Evolutionary conservation across 2,329 filamentous ascomycete species (phyloP).

Genomic region (Fusarium mexicanum): DNA sequence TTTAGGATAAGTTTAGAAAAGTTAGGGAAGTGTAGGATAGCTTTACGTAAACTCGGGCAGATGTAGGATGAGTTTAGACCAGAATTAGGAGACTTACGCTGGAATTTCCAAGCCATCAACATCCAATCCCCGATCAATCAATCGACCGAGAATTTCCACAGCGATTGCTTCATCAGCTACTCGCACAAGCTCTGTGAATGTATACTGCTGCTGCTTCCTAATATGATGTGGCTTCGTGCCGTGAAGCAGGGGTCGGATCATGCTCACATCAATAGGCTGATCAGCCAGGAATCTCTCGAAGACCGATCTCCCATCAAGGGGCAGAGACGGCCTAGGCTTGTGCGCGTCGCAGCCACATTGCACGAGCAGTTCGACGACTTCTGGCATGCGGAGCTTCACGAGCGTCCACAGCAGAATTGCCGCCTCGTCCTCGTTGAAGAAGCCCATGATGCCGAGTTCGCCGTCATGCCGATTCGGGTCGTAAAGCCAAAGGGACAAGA

Average conservation of each 20-base stretch:
- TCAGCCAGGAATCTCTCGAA: constrained; percentile 25
- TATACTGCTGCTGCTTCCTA: constrained; percentile 17
- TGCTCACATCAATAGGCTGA: background rate
- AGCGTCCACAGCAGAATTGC: constrained; percentile 16
- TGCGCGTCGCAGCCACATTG: constrained; percentile 21
- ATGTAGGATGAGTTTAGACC: background rate
- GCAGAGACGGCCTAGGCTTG: background rate
- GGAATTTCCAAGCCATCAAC: constrained; percentile 18
- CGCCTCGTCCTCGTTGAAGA: constrained; percentile 14
- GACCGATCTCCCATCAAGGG: constrained; percentile 3
- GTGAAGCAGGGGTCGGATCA: constrained; percentile 19
- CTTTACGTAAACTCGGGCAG: background rate
- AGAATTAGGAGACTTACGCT: background rate
- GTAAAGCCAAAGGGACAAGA: background rate
- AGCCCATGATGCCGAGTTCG: background rate
- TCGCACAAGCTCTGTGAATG: constrained; percentile 13
- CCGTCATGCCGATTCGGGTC: background rate
- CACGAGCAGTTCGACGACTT: constrained; percentile 19
- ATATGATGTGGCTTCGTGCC: constrained; percentile 16
- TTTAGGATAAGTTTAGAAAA: background rate
- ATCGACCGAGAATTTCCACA: background rate
- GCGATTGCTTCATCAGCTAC: background rate
- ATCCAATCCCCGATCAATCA: constrained; percentile 30
- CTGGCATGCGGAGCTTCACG: constrained; percentile 1
- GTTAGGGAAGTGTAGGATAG: background rate